Evolutionary conservation across 306 rosid species (phyloP).

Genomic region (Begonia masoniana): DNA sequence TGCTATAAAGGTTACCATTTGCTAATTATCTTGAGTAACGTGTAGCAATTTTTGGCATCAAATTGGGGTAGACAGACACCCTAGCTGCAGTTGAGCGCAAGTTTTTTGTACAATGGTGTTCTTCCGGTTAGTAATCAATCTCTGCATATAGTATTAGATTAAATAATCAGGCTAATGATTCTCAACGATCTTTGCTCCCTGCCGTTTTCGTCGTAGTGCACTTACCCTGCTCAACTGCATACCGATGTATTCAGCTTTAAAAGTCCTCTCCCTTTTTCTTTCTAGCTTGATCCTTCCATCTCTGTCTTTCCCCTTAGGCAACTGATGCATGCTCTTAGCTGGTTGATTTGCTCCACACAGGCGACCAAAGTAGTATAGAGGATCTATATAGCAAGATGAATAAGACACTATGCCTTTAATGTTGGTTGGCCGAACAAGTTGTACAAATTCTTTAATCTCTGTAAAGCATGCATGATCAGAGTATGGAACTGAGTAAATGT

Average conservation of each 20-base stretch:
- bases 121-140: too few relatives aligned
- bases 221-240: slow-evolving; percentile 27
- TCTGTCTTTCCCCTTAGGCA: slow-evolving; percentile 17
- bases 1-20: too few relatives aligned
- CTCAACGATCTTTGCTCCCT: slow-evolving; percentile 40
- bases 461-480: slow-evolving; percentile 57
- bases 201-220: slow-evolving; percentile 22
- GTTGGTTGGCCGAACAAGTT: slow-evolving; percentile 44
- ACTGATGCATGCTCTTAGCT: slow-evolving; percentile 7
- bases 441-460: slow-evolving; percentile 44
- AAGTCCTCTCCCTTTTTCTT: slow-evolving; percentile 15
- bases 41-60: too few relatives aligned
- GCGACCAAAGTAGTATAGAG: slow-evolving; percentile 46
- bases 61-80: too few relatives aligned
- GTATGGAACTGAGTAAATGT: slow-evolving; percentile 47
- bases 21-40: too few relatives aligned
- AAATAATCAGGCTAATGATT: slow-evolving; percentile 13
- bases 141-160: too few relatives aligned
- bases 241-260: slow-evolving; percentile 17
- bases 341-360: slow-evolving; percentile 34
- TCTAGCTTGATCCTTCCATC: slow-evolving; percentile 11
- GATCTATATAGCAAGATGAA: slow-evolving; percentile 50
- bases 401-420: slow-evolving; percentile 54
- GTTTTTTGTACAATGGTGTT: too few relatives aligned
- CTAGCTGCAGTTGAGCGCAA: too few relatives aligned